Base-by-base conservation (phyloP, 2,329 filamentous ascomycete species). In the Penicillium sp. region DNA sequence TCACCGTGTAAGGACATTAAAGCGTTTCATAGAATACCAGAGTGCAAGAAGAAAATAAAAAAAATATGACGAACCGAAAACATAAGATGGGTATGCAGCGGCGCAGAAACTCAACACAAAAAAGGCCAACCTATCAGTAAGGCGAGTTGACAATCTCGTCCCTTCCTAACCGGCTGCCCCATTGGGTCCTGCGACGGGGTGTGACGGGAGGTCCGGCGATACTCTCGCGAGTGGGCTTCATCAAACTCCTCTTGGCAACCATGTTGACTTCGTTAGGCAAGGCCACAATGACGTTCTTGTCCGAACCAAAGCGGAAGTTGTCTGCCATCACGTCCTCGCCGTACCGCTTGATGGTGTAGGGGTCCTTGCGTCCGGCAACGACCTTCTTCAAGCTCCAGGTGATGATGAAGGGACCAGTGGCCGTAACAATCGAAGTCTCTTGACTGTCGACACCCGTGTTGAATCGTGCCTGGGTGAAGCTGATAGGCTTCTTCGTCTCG, bases 191-290 rank as follows among this genome's bases (percentile, higher is more conserved):
- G 61, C 68, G 52, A 58, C 72, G 54, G 66, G 77, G 54, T 71
- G 75, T 63, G 73, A 75, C 39, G 71, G 73, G 55, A 69, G n/a
- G n/a, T n/a, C 83, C 69, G 31, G 87, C 87, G 67, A 98, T 97
- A 68, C 89, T 96, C 75, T 98, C 89, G 33, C 93, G 77, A 1
- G 93, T 97, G 1, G 91, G 89, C 63, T 84, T 84, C 76, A 88
- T 88, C 64, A 98, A 79, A 50, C 82, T 84, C 60, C 85, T 80
- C 70, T 91, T 90, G 40, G 84, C 85, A 12, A 98, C 88, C 90
- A 97, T 97, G 70, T 96, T 94, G 59, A 98, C 93, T 68, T 97
- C 90, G 66, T 98, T 95, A 2, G 93, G 90, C 56, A 98, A 75
- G 0, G 93, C 93, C 31, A 98, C 91, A 63, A 98, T 95, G 61